Base-by-base conservation (phyloP, 352 stramenopile species). In the Phytopythium montanum region DNA sequence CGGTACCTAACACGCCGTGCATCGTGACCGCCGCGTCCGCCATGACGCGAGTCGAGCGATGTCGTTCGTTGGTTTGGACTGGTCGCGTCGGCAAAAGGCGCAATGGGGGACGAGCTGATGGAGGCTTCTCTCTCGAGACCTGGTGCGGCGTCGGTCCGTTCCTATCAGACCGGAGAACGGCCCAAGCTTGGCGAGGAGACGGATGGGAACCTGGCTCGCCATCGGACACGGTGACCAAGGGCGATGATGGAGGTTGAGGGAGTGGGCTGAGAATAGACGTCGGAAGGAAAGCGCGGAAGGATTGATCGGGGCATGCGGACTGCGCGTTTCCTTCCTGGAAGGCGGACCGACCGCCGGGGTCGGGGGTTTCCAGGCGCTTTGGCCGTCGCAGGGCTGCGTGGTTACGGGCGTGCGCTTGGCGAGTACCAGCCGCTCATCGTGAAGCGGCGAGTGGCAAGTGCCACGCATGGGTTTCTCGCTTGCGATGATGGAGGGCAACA, bases 21-120 rank as follows among this genome's bases (percentile, higher is more conserved):
- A 72, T 46, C 19, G 59, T 72, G 34, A 74, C 26, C 44, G 44
- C 42, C n/a, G 26, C 14, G 29, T 69, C 61, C 64, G 71, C 66
- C 25, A 25, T 34, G 9, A 34, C 29, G 29, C 29, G 29, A 34
- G 29, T 34, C 29, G 29, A 28, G 13, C 16, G 19, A n/a, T 29
- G 5, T 28, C n/a, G 31, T 33, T 46, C 31, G 31, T 45, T 46
- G 51, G 51, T 19, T 45, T 46, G 51, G 51, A 48, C n/a, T 4
- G 5, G 29, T 34, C n/a, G n/a, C 21, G 29, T 44, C 38, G 25
- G 33, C 52, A 58, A 58, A 48, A 58, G 52, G 10, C 26, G 7
- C 28, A 54, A 54, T 54, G 48, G 10, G 8, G 5, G 29, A 34
- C 29, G 29, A 34, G 29, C 9, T 34, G 29, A 34, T 34, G 29